Evolutionary conservation across 768 basidiomycete species (phyloP).

Genomic region (Russula olivacea): DNA sequence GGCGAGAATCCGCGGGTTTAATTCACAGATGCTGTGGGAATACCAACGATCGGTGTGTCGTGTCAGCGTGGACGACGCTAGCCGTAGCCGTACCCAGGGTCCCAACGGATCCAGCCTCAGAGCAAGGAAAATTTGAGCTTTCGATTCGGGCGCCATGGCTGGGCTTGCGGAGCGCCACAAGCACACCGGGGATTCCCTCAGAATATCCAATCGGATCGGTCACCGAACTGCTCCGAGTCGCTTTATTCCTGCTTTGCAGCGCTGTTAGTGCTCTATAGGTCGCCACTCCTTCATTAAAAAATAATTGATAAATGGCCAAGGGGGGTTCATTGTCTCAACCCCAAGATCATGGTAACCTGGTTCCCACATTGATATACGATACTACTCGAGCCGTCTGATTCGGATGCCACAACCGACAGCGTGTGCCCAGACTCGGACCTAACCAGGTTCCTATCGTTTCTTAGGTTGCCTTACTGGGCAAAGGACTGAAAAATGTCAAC

Average conservation of each 20-base stretch:
- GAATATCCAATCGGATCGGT: not conserved
- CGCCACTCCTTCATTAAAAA: not conserved
- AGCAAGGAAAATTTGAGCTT: not conserved
- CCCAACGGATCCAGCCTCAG: not conserved
- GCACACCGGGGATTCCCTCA: not conserved
- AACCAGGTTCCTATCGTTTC: not conserved
- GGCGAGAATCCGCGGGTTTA: not conserved
- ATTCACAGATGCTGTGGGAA: not conserved
- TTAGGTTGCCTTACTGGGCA: conserved; percentile 1
- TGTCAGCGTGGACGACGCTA: not conserved
- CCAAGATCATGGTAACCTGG: not conserved
- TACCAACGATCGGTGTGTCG: not conserved
- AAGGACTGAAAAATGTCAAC: not conserved
- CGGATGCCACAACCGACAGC: not conserved
- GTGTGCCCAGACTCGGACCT: not conserved
- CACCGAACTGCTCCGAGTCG: not conserved
- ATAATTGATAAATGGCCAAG: not conserved
- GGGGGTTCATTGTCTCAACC: not conserved
- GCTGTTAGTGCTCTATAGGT: not conserved
- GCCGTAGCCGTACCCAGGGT: too few species aligned
- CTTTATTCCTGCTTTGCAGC: not conserved
- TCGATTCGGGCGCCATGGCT: not conserved
- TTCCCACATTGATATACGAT: not conserved
- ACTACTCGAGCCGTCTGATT: not conserved
- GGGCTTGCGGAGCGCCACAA: not conserved